These are phyloP conservation scores for Wickerhamomyces hampshirensis DNA, from an alignment of 805 yeast species.

Conservation along the genomic window DNA sequence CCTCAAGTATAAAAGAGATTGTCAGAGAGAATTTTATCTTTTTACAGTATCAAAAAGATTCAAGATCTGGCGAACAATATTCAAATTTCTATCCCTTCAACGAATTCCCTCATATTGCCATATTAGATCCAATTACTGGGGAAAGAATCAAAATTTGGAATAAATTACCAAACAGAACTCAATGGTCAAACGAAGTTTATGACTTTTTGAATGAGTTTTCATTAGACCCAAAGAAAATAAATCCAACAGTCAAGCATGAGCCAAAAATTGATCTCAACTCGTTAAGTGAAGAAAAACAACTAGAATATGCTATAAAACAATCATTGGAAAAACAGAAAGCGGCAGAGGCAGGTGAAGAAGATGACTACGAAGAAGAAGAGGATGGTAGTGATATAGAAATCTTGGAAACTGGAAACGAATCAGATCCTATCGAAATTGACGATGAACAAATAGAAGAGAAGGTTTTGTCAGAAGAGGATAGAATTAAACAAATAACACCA, in stretches of 20 bases:
- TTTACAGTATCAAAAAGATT: conserved; percentile 78
- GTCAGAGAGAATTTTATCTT: conserved; percentile 72
- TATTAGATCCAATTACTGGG: conserved; percentile 93
- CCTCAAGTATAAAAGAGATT: conserved; percentile 53
- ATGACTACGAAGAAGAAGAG: conserved; percentile 18
- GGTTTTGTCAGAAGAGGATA: conserved; percentile 35
- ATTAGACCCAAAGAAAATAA: conserved; percentile 54
- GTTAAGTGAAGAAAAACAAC: conserved; percentile 79
- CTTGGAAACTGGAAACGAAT: conserved; percentile 9
- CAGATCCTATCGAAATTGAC: conserved; percentile 23
- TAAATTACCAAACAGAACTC: conserved; percentile 54
- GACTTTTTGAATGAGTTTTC: conserved; percentile 66
- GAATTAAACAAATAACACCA: conserved; percentile 46
- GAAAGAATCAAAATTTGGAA: conserved; percentile 80
- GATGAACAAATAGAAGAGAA: conserved; percentile 11
- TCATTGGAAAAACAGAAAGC: conserved; percentile 39
- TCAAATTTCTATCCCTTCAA: conserved; percentile 65
- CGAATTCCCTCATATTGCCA: conserved; percentile 82
- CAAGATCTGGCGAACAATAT: conserved; percentile 69
- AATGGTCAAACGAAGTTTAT: conserved; percentile 63
- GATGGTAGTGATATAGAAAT: conserved; percentile 22
- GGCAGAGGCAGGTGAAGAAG: conserved; percentile 2
- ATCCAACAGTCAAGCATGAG: conserved; percentile 63
- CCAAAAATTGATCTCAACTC: conserved; percentile 56
- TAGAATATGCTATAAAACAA: conserved; percentile 67